These are phyloP conservation scores for Neurospora tetraspora DNA, from an alignment of 495 filamentous ascomycete genomes.

Conservation along the genomic window DNA sequence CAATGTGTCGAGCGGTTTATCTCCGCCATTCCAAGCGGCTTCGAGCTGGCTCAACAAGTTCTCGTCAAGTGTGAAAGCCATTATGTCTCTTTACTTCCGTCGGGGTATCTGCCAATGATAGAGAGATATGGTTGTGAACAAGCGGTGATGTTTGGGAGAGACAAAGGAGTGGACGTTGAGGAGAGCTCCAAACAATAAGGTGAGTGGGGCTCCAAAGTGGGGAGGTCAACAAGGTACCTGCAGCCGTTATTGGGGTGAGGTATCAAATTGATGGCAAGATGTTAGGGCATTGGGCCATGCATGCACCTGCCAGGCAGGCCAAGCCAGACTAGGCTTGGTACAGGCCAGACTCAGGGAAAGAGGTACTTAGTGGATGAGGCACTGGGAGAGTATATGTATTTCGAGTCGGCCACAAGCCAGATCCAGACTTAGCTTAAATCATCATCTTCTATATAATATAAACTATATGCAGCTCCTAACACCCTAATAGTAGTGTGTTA, in stretches of 20 bases:
- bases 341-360: too few species aligned
- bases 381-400: too few species aligned
- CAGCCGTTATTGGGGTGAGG: not conserved
- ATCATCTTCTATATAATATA: too few species aligned
- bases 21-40: not conserved
- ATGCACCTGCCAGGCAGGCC: too few species aligned
- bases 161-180: not conserved
- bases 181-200: not conserved
- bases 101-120: not conserved
- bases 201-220: not conserved
- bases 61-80: not conserved
- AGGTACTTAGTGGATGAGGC: too few species aligned
- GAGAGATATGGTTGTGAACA: not conserved
- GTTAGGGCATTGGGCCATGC: too few species aligned
- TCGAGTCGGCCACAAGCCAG: too few species aligned
- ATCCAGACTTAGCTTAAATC: too few species aligned
- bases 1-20: not conserved
- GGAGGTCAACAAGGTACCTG: not conserved
- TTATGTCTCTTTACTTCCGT: not conserved
- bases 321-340: too few species aligned
- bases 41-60: not conserved
- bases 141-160: not conserved
- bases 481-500: too few species aligned
- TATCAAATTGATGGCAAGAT: not conserved
- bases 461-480: too few species aligned